These are phyloP conservation scores for Lentinula novae-zelandiae DNA, from an alignment of 1,284 basidiomycete species.

Conservation along the genomic window DNA sequence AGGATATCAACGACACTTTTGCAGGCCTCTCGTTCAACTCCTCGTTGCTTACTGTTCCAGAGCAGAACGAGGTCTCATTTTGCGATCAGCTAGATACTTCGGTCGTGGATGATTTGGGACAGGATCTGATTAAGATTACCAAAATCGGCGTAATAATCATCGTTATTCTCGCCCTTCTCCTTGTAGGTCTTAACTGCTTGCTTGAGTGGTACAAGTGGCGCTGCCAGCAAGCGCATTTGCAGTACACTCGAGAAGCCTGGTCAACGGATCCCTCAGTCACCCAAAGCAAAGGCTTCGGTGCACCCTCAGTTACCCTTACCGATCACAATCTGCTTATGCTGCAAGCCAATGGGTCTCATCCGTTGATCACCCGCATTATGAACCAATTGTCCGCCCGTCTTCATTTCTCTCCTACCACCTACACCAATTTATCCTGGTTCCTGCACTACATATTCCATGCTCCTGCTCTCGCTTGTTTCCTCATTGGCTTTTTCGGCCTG, in stretches of 20 bases:
- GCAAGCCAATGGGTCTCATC: slow-evolving; percentile 62
- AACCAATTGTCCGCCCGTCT: slow-evolving; percentile 49
- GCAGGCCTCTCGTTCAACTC: slow-evolving; percentile 65
- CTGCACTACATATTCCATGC: slow-evolving; percentile 88
- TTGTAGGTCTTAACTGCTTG: slow-evolving; percentile 62
- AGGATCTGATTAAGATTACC: slow-evolving; percentile 70
- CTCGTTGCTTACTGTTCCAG: slow-evolving; percentile 70
- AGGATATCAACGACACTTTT: slow-evolving; percentile 86
- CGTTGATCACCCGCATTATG: slow-evolving; percentile 62
- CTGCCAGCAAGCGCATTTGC: slow-evolving; percentile 59
- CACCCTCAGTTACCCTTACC: slow-evolving; percentile 56
- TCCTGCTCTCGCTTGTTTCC: slow-evolving; percentile 83
- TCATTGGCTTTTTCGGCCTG: slow-evolving; percentile 89
- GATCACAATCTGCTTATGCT: slow-evolving; percentile 78
- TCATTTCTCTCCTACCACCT: slow-evolving; percentile 53
- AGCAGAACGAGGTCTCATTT: slow-evolving; percentile 60
- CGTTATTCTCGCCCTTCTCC: slow-evolving; percentile 54
- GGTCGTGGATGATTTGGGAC: slow-evolving; percentile 79
- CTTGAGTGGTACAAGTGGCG: slow-evolving; percentile 83
- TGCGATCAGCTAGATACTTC: slow-evolving; percentile 78
- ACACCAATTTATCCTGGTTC: slow-evolving; percentile 75
- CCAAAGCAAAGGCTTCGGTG: slow-evolving; percentile 30
- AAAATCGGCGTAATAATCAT: slow-evolving; percentile 77
- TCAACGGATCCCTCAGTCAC: slow-evolving; percentile 60
- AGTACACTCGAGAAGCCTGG: slow-evolving; percentile 73